A percentile compares a stretch with the other conserved stretches of the same genome.
These are phyloP conservation scores for Cryptococcus sp. DNA, from an alignment of 1,284 basidiomycete species.

Conservation along the genomic window DNA sequence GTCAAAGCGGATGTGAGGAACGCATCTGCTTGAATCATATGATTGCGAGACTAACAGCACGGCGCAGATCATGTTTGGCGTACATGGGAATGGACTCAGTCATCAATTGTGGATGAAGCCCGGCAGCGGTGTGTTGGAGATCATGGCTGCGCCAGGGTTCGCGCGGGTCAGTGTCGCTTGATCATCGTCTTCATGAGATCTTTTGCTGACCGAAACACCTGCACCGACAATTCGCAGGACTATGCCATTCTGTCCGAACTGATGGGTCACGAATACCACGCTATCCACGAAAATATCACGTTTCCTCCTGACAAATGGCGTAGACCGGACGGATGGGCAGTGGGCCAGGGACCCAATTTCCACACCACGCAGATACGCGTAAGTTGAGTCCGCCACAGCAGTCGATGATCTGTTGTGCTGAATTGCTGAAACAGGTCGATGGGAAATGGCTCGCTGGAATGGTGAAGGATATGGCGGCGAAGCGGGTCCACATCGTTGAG, in stretches of 20 bases:
- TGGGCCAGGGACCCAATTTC: slow-evolving; percentile 18
- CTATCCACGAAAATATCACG: slow-evolving; percentile 28
- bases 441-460: slow-evolving; percentile 19
- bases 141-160: slow-evolving; percentile 10
- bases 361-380: slow-evolving; percentile 18
- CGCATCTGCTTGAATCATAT: neutral
- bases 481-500: slow-evolving; percentile 8
- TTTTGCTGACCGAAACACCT: neutral
- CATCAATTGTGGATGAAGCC: slow-evolving; percentile 34
- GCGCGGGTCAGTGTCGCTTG: neutral
- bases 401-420: neutral
- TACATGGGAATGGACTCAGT: slow-evolving; percentile 30
- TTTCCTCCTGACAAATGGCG: slow-evolving; percentile 23
- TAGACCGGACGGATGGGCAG: slow-evolving; percentile 14
- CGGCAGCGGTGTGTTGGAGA: slow-evolving; percentile 25
- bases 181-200: neutral
- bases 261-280: slow-evolving; percentile 30
- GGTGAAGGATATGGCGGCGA: slow-evolving; percentile 16
- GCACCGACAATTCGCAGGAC: slow-evolving; percentile 9
- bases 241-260: slow-evolving; percentile 28
- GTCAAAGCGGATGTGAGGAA: slow-evolving; percentile 8
- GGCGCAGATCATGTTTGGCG: slow-evolving; percentile 24
- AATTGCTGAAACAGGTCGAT: slow-evolving; percentile 10
- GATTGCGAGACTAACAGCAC: neutral
- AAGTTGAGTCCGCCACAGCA: neutral